phyloP scores from a whole-genome alignment of 768 basidiomycete species.

The Lentinus tigrinus region DNA sequence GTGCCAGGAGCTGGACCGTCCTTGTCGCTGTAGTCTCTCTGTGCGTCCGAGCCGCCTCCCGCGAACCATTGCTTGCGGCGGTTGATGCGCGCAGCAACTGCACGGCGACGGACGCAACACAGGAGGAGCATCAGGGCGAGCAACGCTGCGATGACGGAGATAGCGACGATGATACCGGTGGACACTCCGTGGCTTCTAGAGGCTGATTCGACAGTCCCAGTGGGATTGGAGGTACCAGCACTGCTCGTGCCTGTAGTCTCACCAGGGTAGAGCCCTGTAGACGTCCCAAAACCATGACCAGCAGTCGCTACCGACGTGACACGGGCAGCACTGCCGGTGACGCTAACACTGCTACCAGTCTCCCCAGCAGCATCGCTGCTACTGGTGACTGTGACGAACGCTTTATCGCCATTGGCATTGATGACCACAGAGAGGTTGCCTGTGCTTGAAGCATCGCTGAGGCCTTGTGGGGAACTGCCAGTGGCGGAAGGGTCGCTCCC shows the following conservation, averaged over 20 bases:
- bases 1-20: neutral
- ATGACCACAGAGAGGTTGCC: neutral
- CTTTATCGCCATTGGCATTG: conserved; percentile 5
- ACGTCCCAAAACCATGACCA: neutral
- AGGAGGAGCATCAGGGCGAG: conserved; percentile 36
- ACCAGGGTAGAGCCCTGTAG: neutral
- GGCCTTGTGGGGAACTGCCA: neutral
- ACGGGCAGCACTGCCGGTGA: neutral
- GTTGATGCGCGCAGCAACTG: conserved; percentile 40
- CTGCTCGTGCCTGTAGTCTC: neutral
- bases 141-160: conserved; percentile 33
- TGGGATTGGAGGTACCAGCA: conserved; percentile 1
- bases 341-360: neutral
- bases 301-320: neutral
- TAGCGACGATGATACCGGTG: conserved; percentile 47
- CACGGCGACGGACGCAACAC: conserved; percentile 47
- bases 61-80: conserved; percentile 49
- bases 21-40: conserved; percentile 19
- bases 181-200: conserved; percentile 33
- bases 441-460: neutral
- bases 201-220: conserved; percentile 6
- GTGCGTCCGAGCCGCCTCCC: conserved; percentile 18
- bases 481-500: neutral
- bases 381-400: conserved; percentile 13
- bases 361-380: neutral